Base-by-base conservation (phyloP, 2,329 filamentous ascomycete species). In the Paraconiothyrium brasiliense region DNA sequence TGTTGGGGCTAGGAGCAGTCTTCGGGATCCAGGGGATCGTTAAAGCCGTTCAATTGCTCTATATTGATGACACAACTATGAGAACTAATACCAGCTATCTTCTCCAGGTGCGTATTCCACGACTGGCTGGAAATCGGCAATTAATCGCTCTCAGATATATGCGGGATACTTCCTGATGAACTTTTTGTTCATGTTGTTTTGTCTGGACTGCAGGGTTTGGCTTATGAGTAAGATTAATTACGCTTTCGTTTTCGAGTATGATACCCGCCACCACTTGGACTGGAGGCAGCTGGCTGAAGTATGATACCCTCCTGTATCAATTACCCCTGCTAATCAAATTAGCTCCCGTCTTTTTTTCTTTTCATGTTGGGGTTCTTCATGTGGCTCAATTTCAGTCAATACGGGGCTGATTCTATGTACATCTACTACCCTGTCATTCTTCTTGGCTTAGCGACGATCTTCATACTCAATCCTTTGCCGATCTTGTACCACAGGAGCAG, bases 181-280 rank as follows among this genome's bases (percentile, higher is more conserved):
- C 5, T 85, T 93, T 48, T 83, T 98, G 22, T 90, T 96, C 72
- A 82, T 90, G 10, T 81, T 96, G n/a, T 98, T 98, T 74, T 93
- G 91, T 72, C 72, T 97, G 39, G 90, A 93, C 72, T 97, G 94
- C 76, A 89, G 89, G 59, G 80, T 97, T 16, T 99, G 94, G 93
- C 88, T 89, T 6, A 83, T 83, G 55, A 89, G 90, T 76, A 96
- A 94, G 79, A 92, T 99, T 79, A 99, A 99, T 76, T 98, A 98
- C 76, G 87, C 90, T 57, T 97, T 97, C 78, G 93, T 98, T 69
- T 99, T 99, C 74, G 95, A 99, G 80, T 95, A 97, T 74, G 94
- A 98, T 81, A 89, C 90, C 57, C 86, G 94, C 60, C 89, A 95
- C 76, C 88, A 90, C 66, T 82, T 98, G 32, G 92, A 98, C 78